These are phyloP conservation scores for Pneumocystis canis DNA, from an alignment of 1,139 yeast genomes.

Conservation along the genomic window DNA sequence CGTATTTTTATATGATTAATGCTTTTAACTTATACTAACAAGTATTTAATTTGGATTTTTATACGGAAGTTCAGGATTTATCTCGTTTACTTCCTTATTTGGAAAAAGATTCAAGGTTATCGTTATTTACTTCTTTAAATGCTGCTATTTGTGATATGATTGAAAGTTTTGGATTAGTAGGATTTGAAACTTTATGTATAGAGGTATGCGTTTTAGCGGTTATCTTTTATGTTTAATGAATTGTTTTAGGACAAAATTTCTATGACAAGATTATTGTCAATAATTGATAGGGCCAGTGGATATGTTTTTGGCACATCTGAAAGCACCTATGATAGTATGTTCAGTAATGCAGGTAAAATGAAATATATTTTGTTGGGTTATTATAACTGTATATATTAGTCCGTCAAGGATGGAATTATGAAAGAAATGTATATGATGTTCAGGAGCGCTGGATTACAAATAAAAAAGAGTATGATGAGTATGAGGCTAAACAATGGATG, in stretches of 20 bases:
- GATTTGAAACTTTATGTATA: conserved; percentile 76
- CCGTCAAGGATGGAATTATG: conserved; percentile 52
- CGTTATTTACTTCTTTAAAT: conserved; percentile 53
- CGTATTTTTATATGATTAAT: conserved; percentile 19
- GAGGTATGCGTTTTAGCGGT: conserved; percentile 46
- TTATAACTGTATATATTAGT: not conserved
- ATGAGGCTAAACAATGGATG: conserved; percentile 38
- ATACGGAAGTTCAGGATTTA: conserved; percentile 84
- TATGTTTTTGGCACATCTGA: conserved; percentile 86
- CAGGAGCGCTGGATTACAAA: conserved; percentile 94
- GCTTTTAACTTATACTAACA: not conserved
- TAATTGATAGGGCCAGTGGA: conserved; percentile 83
- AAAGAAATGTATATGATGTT: conserved; percentile 42
- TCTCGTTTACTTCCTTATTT: conserved; percentile 52
- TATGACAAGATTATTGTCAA: conserved; percentile 66
- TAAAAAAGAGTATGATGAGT: conserved; percentile 57
- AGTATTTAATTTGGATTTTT: conserved; percentile 57
- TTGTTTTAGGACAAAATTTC: conserved; percentile 30
- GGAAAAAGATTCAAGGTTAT: conserved; percentile 49
- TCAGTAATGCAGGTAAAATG: conserved; percentile 72
- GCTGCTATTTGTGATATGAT: conserved; percentile 70
- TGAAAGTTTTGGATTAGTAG: conserved; percentile 73
- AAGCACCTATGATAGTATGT: conserved; percentile 84
- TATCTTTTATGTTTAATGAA: not conserved
- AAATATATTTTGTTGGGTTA: not conserved